phyloP scores from a whole-genome alignment of 805 yeast species.

The Yamadazyma ubonensis region DNA sequence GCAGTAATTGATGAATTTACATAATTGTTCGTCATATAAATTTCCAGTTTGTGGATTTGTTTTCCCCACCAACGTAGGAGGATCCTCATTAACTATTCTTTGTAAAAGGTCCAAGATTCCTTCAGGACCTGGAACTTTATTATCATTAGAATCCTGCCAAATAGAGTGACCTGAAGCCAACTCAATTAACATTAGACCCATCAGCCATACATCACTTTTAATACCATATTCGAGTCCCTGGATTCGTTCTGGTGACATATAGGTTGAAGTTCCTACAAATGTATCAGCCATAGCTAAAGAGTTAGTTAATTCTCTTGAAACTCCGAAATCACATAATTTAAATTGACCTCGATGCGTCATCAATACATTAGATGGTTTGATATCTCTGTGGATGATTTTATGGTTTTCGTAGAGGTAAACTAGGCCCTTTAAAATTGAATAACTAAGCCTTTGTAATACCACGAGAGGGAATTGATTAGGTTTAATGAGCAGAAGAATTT shows the following conservation, averaged over 20 bases:
- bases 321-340: conserved; percentile 96
- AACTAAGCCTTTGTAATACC: conserved; percentile 71
- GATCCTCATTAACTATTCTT: conserved; percentile 88
- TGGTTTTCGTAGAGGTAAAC: conserved; percentile 79
- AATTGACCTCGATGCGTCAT: conserved; percentile 84
- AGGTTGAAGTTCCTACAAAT: conserved; percentile 95
- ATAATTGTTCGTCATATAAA: conserved; percentile 47
- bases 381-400: conserved; percentile 91
- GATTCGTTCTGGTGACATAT: conserved; percentile 95
- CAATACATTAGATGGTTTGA: conserved; percentile 91
- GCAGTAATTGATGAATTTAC: conserved; percentile 72
- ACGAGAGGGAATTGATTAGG: conserved; percentile 49
- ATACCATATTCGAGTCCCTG: conserved; percentile 92
- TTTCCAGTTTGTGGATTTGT: conserved; percentile 26
- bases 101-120: conserved; percentile 90
- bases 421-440: conserved; percentile 75
- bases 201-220: conserved; percentile 97
- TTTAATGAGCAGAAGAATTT: conserved; percentile 47
- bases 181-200: conserved; percentile 88
- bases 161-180: conserved; percentile 84
- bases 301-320: conserved; percentile 84
- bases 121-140: conserved; percentile 52
- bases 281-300: conserved; percentile 88
- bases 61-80: conserved; percentile 60
- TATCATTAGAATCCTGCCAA: conserved; percentile 47